phyloP scores from a whole-genome alignment of 2,329 filamentous ascomycete species.

The Paracamarosporium sp. region DNA sequence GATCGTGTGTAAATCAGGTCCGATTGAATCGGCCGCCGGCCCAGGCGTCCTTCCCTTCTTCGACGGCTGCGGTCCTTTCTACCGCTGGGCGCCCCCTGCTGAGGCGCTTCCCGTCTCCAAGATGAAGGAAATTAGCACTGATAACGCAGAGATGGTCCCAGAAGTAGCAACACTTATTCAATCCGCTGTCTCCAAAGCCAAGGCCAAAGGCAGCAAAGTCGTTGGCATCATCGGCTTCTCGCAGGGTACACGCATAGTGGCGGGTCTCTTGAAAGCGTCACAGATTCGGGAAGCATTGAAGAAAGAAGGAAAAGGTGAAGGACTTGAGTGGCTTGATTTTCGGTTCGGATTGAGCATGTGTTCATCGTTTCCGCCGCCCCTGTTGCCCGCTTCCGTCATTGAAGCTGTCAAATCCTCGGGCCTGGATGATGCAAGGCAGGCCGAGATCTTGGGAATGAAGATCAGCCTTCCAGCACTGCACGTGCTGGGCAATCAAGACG shows the following conservation, averaged over 20 bases:
- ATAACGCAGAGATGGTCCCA: conserved; percentile 16
- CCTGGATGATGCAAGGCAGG: conserved; percentile 13
- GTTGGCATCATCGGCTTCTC: conserved; percentile 40
- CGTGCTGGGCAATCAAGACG: conserved; percentile 40
- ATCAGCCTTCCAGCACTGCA: conserved; percentile 40
- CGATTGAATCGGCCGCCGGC: conserved; percentile 40
- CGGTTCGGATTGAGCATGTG: conserved; percentile 32
- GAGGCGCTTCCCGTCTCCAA: conserved; percentile 23
- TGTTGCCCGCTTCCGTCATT: conserved; percentile 24
- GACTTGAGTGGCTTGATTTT: conserved; percentile 27
- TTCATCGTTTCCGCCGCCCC: conserved; percentile 35
- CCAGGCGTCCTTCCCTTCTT: conserved; percentile 47
- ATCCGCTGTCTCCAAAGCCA: conserved; percentile 19
- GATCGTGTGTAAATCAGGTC: conserved; percentile 18
- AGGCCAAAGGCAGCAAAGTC: conserved; percentile 26
- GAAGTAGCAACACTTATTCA: conserved; percentile 32
- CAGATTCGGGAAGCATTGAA: conserved; percentile 24
- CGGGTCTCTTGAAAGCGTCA: conserved; percentile 33
- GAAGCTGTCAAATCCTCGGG: conserved; percentile 7
- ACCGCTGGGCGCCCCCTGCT: conserved; percentile 35
- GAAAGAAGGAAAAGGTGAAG: conserved; percentile 18
- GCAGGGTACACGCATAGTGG: conserved; percentile 43
- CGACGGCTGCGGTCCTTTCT: conserved; percentile 45
- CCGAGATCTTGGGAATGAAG: conserved; percentile 19
- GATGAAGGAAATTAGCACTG: conserved; percentile 21